phyloP scores from a whole-genome alignment of 768 basidiomycete species.

The Ephemerocybe angulata region DNA sequence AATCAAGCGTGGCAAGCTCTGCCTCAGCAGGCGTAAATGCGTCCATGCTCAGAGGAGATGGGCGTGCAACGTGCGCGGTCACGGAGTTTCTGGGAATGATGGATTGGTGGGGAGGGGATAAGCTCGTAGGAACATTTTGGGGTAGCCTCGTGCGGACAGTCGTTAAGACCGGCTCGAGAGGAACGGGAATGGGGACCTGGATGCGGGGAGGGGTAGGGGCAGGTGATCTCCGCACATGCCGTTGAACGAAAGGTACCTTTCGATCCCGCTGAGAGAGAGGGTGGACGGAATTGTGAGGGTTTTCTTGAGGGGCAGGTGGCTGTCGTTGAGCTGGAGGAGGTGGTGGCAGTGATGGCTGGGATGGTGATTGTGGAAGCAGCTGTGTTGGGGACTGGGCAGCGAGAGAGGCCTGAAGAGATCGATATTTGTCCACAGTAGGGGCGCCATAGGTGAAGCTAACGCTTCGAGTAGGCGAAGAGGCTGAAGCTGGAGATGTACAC shows the following conservation, averaged over 20 bases:
- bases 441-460: conserved; percentile 26
- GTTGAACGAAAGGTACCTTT: conserved; percentile 6
- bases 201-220: conserved; percentile 9
- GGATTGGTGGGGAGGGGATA: conserved; percentile 17
- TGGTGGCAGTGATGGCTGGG: conserved; percentile 8
- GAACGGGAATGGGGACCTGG: conserved; percentile 8
- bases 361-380: not conserved
- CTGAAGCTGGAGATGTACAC: conserved; percentile 10
- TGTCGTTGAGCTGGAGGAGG: not conserved
- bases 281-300: conserved; percentile 1
- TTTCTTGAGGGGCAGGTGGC: conserved; percentile 5
- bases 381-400: conserved; percentile 12
- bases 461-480: conserved; percentile 24
- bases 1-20: conserved; percentile 12
- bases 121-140: not conserved
- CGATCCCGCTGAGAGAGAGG: conserved; percentile 6
- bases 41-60: conserved; percentile 30
- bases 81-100: conserved; percentile 19
- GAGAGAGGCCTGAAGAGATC: conserved; percentile 3
- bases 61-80: conserved; percentile 8
- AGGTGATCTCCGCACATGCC: conserved; percentile 8
- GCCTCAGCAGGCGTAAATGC: conserved; percentile 10
- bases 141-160: conserved; percentile 30
- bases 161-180: conserved; percentile 26
- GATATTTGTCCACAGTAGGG: conserved; percentile 9